Evolutionary conservation across 2,329 filamentous ascomycete species (phyloP), one percentile per base, ranked within the genome.

Genomic region (Ophiostoma montium): DNA sequence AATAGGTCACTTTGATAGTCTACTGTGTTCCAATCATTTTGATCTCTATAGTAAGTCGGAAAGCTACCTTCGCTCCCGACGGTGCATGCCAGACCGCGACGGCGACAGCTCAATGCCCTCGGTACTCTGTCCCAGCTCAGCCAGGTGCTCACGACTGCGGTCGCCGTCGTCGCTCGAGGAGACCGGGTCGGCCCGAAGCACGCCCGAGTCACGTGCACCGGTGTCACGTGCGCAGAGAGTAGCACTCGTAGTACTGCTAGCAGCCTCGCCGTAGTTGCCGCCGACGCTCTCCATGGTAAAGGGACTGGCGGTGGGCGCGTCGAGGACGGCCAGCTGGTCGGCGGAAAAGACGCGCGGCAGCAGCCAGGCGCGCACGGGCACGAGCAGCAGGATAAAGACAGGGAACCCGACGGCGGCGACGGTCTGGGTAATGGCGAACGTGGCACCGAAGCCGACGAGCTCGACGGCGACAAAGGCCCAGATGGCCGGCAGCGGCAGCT

Each of bases 351-450:
- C 70, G 32, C 66, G 65, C 1, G 83, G 83, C 55, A 88, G 67
- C 6, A 86, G 53, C 52, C 77, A 67, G 2, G 80, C 75, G 9
- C 84, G 72, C 2, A 80, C 64, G 0, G 84, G 84, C 21, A 87
- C 80, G 5, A 87, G 68, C 15, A 77, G 63, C 44, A 87, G 65
- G 58, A 88, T 86, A 54, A 86, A 75, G 33, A 87, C 72, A 9
- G 85, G 85, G 56, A 89, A 90, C 0, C 85, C 85, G 11, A 90
- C 84, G 2, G 85, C 85, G 3, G 84, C 85, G 46, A 89, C 82
- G 0, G 85, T 89, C 65, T 90, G 63, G 0, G 85, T 88, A 58
- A 89, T 85, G 52, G 85, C 84, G 61, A 90, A 88, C 0, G 85
- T 90, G 19, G 80, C 84, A 3, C 72, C 84, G 57, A 89, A 88